Base-by-base conservation (phyloP, 257 asterid genomes). In the Perilla frutescens region DNA sequence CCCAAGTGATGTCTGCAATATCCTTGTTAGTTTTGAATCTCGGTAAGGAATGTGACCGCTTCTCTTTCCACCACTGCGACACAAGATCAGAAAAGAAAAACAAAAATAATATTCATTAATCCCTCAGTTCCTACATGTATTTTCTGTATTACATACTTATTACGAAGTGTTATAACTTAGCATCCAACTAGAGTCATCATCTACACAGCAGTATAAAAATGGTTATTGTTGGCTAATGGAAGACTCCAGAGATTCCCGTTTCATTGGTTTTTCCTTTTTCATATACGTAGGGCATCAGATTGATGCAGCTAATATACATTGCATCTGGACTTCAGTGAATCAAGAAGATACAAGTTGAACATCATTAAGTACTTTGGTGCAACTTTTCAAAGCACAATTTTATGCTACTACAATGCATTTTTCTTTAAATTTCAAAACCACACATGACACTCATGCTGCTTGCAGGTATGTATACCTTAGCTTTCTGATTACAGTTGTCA, bases 401-500 rank as follows among this genome's bases (percentile, higher is more conserved):
- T 1, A 48, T 55, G 45, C 2, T 31, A 13, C 44, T 20, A 36
- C 29, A 13, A 32, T 49, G 39, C 26, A 49, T 66, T 43, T 20
- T 72, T 54, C 26, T 61, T 54, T 29, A 10, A 63, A 60, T 58
- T 44, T 69, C 43, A 72, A 57, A 6, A 58, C 62, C 75, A 54
- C 75, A 54, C 72, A 53, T 7, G 11, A 67, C n/a, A 61, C 37
- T 76, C 57, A 54, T 63, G 56, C 59, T 54, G 57, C 63, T 63
- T 51, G 14, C 66, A 44, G 34, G 13, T 31, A 13, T 68, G 36
- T 73, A 47, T 58, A 91, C 99, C 99, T 90, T 76, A 94, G 84
- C 84, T 94, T 95, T 83, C 99, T 87, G 78, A 95, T 92, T 50
- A 95, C 98, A 55, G 96, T 92, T 67, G 99, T 88, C 84, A 95